Percentiles rank a stretch among this genome's conserved stretches.
Evolutionary conservation across 805 yeast species (phyloP).

Genomic region (Jamesozyma lodderae): DNA sequence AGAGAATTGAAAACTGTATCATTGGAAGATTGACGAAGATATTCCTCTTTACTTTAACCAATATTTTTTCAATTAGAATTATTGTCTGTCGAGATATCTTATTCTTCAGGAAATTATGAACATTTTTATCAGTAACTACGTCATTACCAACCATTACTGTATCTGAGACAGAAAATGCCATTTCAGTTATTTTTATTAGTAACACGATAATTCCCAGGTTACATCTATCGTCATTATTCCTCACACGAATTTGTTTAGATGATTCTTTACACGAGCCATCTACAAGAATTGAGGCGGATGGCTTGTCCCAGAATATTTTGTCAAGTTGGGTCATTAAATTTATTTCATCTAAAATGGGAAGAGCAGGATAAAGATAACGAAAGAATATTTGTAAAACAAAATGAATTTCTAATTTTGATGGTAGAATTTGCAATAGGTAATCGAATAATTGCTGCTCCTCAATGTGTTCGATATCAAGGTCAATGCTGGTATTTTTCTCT

Average conservation of each 20-base stretch:
- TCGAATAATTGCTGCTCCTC: neutral
- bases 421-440: neutral
- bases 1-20: conserved; percentile 46
- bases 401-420: conserved; percentile 28
- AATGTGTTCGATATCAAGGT: too few relatives aligned
- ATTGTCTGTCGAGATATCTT: conserved; percentile 25
- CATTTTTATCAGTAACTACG: conserved; percentile 5
- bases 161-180: neutral
- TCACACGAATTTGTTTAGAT: too few relatives aligned
- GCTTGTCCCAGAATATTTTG: conserved; percentile 21
- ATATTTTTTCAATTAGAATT: conserved; percentile 32
- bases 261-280: too few relatives aligned
- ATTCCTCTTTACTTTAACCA: neutral
- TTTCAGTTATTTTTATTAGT: neutral
- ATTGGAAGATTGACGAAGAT: neutral
- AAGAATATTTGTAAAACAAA: conserved; percentile 49
- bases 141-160: neutral
- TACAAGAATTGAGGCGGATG: too few relatives aligned
- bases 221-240: conserved; percentile 3
- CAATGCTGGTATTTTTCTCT: too few relatives aligned
- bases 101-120: conserved; percentile 17
- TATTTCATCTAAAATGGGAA: conserved; percentile 58
- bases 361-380: conserved; percentile 46
- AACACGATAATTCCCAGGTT: conserved; percentile 1
- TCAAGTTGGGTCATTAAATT: conserved; percentile 26